These are phyloP conservation scores for Marchantia polymorpha DNA, from an alignment of 225 moss, liverwort and hornwort species.

Conservation along the genomic window DNA sequence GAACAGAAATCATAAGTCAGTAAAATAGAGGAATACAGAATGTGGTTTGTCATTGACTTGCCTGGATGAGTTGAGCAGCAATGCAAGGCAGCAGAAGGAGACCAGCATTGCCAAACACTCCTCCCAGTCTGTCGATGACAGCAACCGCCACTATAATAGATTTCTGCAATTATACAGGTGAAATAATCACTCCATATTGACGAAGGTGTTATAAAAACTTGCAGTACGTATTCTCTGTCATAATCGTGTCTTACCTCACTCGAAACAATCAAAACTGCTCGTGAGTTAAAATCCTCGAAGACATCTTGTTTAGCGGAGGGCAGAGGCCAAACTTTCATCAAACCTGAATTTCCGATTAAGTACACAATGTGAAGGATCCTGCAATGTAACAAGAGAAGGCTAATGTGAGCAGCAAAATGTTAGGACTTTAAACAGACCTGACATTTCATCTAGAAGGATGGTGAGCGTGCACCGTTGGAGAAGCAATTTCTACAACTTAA, in stretches of 20 bases:
- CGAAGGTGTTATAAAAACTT: neutral
- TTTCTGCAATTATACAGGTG: conserved; percentile 52
- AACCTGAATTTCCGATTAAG: conserved; percentile 48
- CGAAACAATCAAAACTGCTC: conserved; percentile 70
- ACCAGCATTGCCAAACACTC: conserved; percentile 74
- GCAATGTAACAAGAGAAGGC: neutral
- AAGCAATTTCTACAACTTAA: too few species aligned
- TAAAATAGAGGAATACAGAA: neutral
- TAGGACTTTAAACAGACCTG: too few species aligned
- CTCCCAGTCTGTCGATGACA: conserved; percentile 69
- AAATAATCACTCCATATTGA: neutral
- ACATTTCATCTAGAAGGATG: too few species aligned
- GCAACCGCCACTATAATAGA: conserved; percentile 73
- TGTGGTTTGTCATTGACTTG: neutral
- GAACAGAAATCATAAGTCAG: neutral
- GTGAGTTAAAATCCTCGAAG: conserved; percentile 62
- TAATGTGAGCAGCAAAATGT: too few species aligned
- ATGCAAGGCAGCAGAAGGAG: conserved; percentile 80
- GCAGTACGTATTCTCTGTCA: neutral
- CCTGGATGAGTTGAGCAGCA: conserved; percentile 81
- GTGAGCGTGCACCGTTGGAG: too few species aligned
- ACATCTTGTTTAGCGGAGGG: conserved; percentile 45
- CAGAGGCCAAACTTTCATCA: conserved; percentile 59
- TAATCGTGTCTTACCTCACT: conserved; percentile 62
- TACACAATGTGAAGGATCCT: conserved; percentile 63